Evolutionary conservation across 805 yeast species (phyloP).

Genomic region (Candida boleticola): DNA sequence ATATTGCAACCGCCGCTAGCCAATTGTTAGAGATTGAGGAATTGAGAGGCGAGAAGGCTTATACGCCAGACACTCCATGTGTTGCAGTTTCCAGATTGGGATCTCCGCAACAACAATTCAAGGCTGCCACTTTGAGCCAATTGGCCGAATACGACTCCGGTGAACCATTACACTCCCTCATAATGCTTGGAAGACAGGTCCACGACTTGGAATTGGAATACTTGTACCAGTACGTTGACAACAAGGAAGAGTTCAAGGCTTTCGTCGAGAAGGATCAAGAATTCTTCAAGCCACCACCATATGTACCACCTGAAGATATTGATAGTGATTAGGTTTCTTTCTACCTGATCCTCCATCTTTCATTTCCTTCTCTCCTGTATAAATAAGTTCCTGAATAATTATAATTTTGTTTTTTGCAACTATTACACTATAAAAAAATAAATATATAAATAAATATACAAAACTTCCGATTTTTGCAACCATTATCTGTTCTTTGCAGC

Average conservation of each 20-base stretch:
- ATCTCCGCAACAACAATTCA: constrained; percentile 75
- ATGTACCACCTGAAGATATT: constrained; percentile 46
- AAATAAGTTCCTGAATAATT: not conserved
- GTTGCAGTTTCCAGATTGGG: constrained; percentile 92
- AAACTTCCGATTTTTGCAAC: too few relatives aligned
- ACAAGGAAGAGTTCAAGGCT: constrained; percentile 47
- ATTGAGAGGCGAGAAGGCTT: constrained; percentile 68
- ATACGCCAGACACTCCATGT: constrained; percentile 85
- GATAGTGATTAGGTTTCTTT: constrained; percentile 16
- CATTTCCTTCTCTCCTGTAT: too few relatives aligned
- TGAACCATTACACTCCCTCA: constrained; percentile 88
- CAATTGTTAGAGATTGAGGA: constrained; percentile 90
- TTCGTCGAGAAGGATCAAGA: constrained; percentile 60
- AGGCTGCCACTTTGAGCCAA: constrained; percentile 80
- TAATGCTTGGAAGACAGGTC: constrained; percentile 88
- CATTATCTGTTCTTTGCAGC: constrained; percentile 13
- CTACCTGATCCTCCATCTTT: too few relatives aligned
- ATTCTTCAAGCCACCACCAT: constrained; percentile 69
- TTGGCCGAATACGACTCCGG: constrained; percentile 85
- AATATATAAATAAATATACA: too few relatives aligned
- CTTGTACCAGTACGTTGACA: constrained; percentile 70
- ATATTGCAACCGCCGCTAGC: constrained; percentile 81
- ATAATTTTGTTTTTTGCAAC: too few relatives aligned
- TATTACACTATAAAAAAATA: too few relatives aligned
- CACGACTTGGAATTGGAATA: constrained; percentile 92